phyloP scores from a whole-genome alignment of 331 rosid species.

The Saraca asoca region DNA sequence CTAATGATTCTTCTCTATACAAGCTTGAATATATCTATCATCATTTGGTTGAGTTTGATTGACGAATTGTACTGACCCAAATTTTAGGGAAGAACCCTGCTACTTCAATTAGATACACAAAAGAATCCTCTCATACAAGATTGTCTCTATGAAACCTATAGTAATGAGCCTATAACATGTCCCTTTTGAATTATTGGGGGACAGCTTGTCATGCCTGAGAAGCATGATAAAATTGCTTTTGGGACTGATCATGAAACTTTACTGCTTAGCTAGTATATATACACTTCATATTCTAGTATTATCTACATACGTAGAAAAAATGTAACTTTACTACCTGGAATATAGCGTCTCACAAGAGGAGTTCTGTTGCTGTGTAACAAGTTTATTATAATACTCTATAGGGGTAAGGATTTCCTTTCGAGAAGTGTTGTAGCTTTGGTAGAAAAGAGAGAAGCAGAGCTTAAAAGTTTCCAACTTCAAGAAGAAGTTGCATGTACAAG shows the following conservation, averaged over 20 bases:
- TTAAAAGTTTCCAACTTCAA: conserved; percentile 40
- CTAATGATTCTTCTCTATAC: no score
- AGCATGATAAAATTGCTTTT: neutral
- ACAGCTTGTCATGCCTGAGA: neutral
- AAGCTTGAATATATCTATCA: no score
- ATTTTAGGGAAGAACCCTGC: neutral
- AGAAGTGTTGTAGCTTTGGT: conserved; percentile 35
- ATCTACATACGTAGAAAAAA: neutral
- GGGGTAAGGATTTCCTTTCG: conserved; percentile 61
- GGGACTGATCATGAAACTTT: neutral
- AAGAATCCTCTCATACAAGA: neutral
- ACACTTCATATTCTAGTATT: neutral
- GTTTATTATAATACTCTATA: conserved; percentile 48
- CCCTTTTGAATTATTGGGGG: neutral
- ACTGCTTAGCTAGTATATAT: neutral
- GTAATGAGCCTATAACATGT: neutral
- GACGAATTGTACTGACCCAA: no score
- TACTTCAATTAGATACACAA: neutral
- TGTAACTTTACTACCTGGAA: neutral
- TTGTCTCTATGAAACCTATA: neutral
- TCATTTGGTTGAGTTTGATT: no score
- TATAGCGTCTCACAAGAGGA: conserved; percentile 62
- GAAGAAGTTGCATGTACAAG: conserved; percentile 52
- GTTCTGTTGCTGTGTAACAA: conserved; percentile 54
- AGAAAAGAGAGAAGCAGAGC: conserved; percentile 49